phyloP scores from a whole-genome alignment of 163 green algal genomes.

The Scenedesmus sp. region DNA sequence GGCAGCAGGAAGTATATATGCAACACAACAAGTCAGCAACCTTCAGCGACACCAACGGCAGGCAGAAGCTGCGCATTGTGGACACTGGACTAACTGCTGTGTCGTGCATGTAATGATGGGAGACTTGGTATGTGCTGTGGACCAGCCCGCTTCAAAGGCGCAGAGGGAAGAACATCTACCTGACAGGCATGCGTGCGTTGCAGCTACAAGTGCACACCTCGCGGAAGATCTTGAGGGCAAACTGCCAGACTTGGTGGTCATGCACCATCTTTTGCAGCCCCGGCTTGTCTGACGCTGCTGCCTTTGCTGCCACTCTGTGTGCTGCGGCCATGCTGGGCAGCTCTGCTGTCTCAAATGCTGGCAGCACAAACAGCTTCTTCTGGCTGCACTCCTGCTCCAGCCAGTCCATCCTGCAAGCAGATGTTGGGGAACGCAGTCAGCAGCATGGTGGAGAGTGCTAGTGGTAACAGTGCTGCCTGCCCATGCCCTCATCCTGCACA shows the following conservation, averaged over 20 bases:
- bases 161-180: not conserved
- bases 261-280: conserved; percentile 11
- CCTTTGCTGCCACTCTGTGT: not conserved
- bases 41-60: no score
- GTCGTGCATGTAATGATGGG: not conserved
- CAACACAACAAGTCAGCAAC: no score
- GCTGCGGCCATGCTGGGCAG: not conserved
- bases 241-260: not conserved
- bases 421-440: not conserved
- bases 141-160: no score
- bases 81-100: no score
- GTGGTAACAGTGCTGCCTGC: not conserved
- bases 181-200: not conserved
- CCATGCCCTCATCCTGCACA: not conserved
- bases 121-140: not conserved
- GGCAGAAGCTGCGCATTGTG: no score
- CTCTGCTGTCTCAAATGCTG: conserved; percentile 29
- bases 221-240: conserved; percentile 18
- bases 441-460: no score
- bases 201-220: not conserved
- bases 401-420: not conserved
- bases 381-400: conserved; percentile 19
- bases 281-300: not conserved
- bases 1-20: not conserved
- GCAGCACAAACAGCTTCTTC: conserved; percentile 32